Evolutionary conservation across 352 stramenopile genomes (phyloP).

Genomic region (Globisporangium mamillatum): DNA sequence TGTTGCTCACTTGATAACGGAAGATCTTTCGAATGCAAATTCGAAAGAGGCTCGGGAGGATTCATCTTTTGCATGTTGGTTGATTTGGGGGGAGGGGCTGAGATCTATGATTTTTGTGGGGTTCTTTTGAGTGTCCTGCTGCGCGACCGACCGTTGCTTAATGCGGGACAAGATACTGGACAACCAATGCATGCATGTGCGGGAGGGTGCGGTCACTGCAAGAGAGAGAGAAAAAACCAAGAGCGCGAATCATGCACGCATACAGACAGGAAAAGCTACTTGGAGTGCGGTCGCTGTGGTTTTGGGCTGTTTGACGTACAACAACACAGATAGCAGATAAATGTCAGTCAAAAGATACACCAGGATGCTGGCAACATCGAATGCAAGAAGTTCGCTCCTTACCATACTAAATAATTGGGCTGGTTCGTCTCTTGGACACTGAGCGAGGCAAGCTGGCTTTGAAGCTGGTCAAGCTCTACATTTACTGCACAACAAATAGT

Average conservation of each 20-base stretch:
- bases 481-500: conserved; percentile 11
- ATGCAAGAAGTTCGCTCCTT: background rate
- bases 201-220: background rate
- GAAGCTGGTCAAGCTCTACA: conserved; percentile 20
- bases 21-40: background rate
- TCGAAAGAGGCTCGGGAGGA: background rate
- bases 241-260: conserved; percentile 12
- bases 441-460: conserved; percentile 23
- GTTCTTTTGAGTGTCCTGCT: background rate
- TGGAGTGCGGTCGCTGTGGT: conserved; percentile 22
- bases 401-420: conserved; percentile 36
- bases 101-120: background rate
- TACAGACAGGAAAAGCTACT: conserved; percentile 16
- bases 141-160: background rate
- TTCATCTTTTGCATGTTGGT: background rate
- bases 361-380: background rate
- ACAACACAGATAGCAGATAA: background rate
- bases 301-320: conserved; percentile 19
- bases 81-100: background rate
- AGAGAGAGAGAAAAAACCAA: conserved; percentile 1
- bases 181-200: conserved; percentile 9
- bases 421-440: conserved; percentile 25
- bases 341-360: background rate
- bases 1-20: background rate
- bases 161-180: conserved; percentile 9